A percentile compares a stretch with the other conserved stretches of the same genome.
These are phyloP conservation scores for Fragaria nilgerrensis DNA, from an alignment of 306 rosid species.

Conservation along the genomic window DNA sequence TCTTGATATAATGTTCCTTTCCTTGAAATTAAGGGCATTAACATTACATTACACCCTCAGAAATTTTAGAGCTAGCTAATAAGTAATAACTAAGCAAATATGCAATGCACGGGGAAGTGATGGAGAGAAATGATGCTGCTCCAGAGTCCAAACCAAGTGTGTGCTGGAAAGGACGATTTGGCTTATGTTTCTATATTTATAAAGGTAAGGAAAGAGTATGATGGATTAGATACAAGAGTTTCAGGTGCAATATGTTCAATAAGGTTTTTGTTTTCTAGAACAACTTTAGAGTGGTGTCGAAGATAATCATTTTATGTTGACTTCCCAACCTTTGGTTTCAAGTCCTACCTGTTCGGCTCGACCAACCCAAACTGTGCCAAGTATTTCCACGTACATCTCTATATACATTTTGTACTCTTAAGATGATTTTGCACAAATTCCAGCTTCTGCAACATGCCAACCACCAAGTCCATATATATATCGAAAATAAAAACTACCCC, in stretches of 20 bases:
- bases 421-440: neutral
- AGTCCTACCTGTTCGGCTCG: neutral
- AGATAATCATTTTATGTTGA: neutral
- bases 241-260: conserved; percentile 5
- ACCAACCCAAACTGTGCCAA: neutral
- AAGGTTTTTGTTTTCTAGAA: neutral
- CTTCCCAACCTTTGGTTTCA: neutral
- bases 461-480: too few species aligned
- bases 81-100: too few species aligned
- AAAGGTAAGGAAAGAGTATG: too few species aligned
- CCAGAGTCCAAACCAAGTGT: too few species aligned
- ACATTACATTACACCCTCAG: too few species aligned
- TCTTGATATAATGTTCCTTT: too few species aligned
- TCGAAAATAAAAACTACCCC: neutral
- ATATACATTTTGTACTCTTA: neutral
- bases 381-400: neutral
- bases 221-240: conserved; percentile 5
- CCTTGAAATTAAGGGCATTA: too few species aligned
- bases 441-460: neutral
- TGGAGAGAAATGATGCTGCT: too few species aligned
- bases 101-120: too few species aligned
- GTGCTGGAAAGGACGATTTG: too few species aligned
- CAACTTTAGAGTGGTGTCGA: neutral
- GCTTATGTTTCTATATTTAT: too few species aligned
- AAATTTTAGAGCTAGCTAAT: too few species aligned